These are phyloP conservation scores for Primulina tabacum DNA, from an alignment of 257 asterid genomes.

Conservation along the genomic window DNA sequence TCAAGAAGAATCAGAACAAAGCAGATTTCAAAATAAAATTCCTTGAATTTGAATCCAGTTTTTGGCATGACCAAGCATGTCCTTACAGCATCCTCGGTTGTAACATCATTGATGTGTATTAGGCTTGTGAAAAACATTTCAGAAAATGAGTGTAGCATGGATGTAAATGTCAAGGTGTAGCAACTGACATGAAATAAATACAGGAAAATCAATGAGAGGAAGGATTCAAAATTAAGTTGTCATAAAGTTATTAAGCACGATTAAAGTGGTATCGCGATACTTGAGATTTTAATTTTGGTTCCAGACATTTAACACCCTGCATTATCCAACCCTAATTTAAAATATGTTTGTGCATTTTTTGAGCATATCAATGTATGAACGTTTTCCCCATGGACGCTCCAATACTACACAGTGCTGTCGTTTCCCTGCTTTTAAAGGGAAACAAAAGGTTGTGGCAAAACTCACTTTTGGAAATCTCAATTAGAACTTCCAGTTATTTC, in stretches of 20 bases:
- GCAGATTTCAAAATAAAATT: constrained; percentile 12
- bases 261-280: no score
- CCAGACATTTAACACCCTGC: no score
- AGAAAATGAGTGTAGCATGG: neutral
- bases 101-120: neutral
- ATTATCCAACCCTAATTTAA: neutral
- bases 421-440: constrained; percentile 14
- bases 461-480: constrained; percentile 9
- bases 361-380: neutral
- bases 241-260: no score
- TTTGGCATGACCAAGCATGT: neutral
- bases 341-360: constrained; percentile 7
- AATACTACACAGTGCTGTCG: neutral
- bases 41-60: neutral
- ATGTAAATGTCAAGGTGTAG: no score
- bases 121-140: neutral
- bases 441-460: constrained; percentile 7
- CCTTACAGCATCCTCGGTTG: neutral
- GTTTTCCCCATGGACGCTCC: neutral
- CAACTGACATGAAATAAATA: no score
- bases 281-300: no score
- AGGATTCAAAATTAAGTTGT: no score
- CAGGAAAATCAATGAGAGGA: no score
- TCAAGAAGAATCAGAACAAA: constrained; percentile 23
- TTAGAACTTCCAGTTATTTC: constrained; percentile 2